Conservation (phyloP, 495 filamentous ascomycete genomes). For the Penicillium atrosanguineum region DNA sequence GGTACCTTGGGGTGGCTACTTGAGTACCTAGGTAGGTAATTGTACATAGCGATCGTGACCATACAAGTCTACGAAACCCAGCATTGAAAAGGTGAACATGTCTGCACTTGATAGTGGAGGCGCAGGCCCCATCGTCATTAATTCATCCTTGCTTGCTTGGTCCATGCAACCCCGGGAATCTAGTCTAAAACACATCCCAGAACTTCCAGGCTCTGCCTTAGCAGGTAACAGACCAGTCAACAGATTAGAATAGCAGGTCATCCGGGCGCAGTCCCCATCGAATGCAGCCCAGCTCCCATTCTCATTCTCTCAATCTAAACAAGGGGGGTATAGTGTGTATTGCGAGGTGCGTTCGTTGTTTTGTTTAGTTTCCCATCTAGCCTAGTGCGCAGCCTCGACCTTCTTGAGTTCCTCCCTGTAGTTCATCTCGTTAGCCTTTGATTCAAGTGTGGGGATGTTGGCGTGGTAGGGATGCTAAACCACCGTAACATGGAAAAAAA, state of each 20-base stretch:
- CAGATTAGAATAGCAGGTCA: too few species aligned
- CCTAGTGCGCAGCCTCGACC: constrained; percentile 60
- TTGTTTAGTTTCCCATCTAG: constrained; percentile 1
- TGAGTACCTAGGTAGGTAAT: neutral
- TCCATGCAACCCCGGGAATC: neutral
- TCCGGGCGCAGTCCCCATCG: neutral
- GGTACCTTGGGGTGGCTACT: neutral
- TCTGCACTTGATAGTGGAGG: neutral
- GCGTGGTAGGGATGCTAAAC: neutral
- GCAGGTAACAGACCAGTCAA: neutral
- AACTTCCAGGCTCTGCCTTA: neutral
- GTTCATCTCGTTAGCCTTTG: neutral
- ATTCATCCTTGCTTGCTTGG: neutral
- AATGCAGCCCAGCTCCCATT: neutral
- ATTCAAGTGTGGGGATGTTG: neutral
- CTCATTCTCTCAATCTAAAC: neutral
- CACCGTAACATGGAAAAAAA: neutral
- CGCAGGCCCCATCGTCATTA: neutral
- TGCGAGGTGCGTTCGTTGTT: neutral
- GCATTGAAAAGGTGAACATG: neutral
- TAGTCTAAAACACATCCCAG: neutral
- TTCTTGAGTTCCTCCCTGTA: constrained; percentile 93
- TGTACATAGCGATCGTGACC: neutral
- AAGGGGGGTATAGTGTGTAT: constrained; percentile 7
- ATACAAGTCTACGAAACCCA: neutral